These are phyloP conservation scores for Entomortierella parvispora DNA, from an alignment of 192 early-diverging fungal genomes.

Conservation along the genomic window DNA sequence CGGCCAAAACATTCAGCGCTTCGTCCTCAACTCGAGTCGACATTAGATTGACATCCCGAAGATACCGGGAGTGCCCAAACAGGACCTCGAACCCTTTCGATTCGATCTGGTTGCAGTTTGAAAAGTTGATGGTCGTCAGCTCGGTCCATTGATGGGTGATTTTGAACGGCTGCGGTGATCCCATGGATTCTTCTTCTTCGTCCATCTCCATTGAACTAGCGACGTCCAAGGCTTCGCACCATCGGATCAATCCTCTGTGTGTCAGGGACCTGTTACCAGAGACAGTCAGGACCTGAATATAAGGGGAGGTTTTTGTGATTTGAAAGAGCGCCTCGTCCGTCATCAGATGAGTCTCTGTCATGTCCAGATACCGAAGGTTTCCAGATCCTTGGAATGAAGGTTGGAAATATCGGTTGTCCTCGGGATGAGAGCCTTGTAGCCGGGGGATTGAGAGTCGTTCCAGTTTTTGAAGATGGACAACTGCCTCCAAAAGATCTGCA, in stretches of 20 bases:
- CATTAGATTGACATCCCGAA: conserved; percentile 18
- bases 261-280: conserved; percentile 24
- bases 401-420: conserved; percentile 20
- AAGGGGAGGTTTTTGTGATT: conserved; percentile 15
- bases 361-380: conserved; percentile 12
- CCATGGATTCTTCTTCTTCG: no score
- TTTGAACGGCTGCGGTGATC: background rate
- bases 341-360: conserved; percentile 22
- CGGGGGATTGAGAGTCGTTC: conserved; percentile 27
- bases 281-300: conserved; percentile 21
- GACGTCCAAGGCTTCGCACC: conserved; percentile 9
- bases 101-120: conserved; percentile 30
- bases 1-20: conserved; percentile 7
- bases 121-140: conserved; percentile 25
- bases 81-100: conserved; percentile 21
- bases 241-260: conserved; percentile 17
- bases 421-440: conserved; percentile 33
- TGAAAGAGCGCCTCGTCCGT: conserved; percentile 18
- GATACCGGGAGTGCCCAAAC: conserved; percentile 7
- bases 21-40: conserved; percentile 19
- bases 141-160: background rate
- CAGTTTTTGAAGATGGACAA: conserved; percentile 26
- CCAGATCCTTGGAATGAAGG: conserved; percentile 23
- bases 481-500: conserved; percentile 26
- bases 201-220: background rate